phyloP scores from a whole-genome alignment of 148 eudicot species.

The Rhododendron kiyosumense region DNA sequence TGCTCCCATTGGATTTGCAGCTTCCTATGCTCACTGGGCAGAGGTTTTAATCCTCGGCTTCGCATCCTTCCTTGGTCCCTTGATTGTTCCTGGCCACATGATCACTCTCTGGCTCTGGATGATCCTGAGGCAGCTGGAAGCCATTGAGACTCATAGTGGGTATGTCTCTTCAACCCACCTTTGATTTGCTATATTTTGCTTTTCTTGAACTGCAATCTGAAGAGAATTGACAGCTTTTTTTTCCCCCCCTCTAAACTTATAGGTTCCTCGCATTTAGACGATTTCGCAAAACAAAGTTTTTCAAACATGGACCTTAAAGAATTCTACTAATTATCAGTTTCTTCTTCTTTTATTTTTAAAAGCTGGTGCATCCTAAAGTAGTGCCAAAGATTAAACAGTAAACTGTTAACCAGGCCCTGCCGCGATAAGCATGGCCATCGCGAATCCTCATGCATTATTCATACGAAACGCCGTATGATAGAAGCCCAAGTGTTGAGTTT shows the following conservation, averaged over 20 bases:
- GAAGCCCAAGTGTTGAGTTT: background rate
- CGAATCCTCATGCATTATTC: background rate
- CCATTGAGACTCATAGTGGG: constrained; percentile 84
- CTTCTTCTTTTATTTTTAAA: no score
- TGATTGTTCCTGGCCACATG: constrained; percentile 75
- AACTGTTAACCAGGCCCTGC: background rate
- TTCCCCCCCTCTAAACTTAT: no score
- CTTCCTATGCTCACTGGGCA: constrained; percentile 78
- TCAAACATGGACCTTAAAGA: no score
- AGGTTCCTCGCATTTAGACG: no score
- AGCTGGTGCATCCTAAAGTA: no score
- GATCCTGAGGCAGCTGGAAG: constrained; percentile 60
- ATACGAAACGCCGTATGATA: background rate
- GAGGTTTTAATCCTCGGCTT: constrained; percentile 71
- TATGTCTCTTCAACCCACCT: constrained; percentile 16
- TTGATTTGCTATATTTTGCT: background rate
- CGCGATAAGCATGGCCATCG: background rate
- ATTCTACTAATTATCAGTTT: no score
- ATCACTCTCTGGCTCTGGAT: constrained; percentile 80
- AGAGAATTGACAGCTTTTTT: background rate
- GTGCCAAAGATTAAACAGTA: no score
- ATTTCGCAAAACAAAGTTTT: no score
- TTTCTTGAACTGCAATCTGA: background rate
- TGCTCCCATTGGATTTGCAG: constrained; percentile 75
- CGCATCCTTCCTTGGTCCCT: constrained; percentile 75